Evolutionary conservation across 768 basidiomycete species (phyloP), one percentile per base, ranked within the genome.

Genomic region (Neoboletus subvelutipes): DNA sequence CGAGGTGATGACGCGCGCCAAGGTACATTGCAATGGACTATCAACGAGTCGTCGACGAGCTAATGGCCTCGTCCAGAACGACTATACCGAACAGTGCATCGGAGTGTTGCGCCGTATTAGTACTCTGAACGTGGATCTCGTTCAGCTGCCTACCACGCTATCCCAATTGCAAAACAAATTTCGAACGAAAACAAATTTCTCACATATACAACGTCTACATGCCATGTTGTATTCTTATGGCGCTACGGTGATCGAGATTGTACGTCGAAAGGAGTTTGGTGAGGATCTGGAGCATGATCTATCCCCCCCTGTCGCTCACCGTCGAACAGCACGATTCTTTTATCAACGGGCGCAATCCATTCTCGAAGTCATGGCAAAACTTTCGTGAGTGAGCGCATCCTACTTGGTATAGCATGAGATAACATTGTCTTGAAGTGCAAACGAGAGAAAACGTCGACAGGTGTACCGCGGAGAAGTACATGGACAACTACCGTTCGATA

Each of bases 221-320:
- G 86, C 82, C 54, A 90, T 98, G 84, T 71, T 95, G 1, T 94
- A 93, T 66, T 93, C 92, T 0, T 98, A 98, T 71, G 90, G 91
- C 0, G 90, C 92, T 1, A 93, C 94, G 0, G 81, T 97, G 10
- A 81, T 94, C 18, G 96, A 98, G 72, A 85, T 98, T 31, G 90
- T 95, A 2, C 80, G 96, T 56, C 79, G 96, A 53, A 92, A 92
- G 64, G 92, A 96, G 68, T 97, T 96, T 71, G 79, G 92, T 88
- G 58, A 71, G 86, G 71, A 53, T 33, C 8, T 53, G 50, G 28
- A 29, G 40, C 18, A 15, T n/a, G 24, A 36, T 31, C 8, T 43
- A 36, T 52, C 2, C 4, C 5, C 0, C 8, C 28, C 24, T 18
- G 6, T 51, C 42, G 12, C 59, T 68, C 48, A 70, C 17, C 4